Evolutionary conservation across 2,329 filamentous ascomycete species (phyloP), one percentile per base, ranked within the genome.

Genomic region (Ophidiomyces ophidiicola): DNA sequence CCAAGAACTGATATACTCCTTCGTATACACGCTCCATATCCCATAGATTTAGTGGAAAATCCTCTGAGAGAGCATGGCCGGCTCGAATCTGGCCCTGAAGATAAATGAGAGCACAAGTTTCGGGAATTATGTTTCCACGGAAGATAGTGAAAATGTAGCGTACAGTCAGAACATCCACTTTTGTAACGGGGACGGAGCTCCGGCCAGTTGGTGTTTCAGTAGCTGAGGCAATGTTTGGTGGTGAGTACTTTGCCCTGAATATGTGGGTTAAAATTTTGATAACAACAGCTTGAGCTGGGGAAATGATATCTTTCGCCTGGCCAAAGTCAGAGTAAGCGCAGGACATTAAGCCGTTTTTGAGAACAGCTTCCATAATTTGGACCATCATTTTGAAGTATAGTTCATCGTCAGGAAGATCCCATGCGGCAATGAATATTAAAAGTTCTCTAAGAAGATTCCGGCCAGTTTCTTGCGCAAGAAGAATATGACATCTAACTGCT

Each of bases 21-120:
- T 96, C 88, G 57, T 93, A 94, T 43, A 92, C 88, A 10, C 88
- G 77, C 57, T 96, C 88, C 81, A 96, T 93, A 53, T 96, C 88
- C 88, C 88, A 96, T 32, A 86, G 73, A 52, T 96, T 92, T 1
- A 94, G 78, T 0, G 88, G 88, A 52, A 94, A 96, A 53, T 94
- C 87, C 45, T 83, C 77, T 0, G 84, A 78, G 44, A 88, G 74
- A 11, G 80, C 76, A 41, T 78, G 71, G 21, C 80, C 78, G 28
- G 80, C 77, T 29, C 84, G 79, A 23, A 94, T 93, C 54, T 94
- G 82, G 11, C 84, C 83, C 63, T 96, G 88, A 2, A 94, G 72
- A 53, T 90, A 85, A 64, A 96, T 94, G 25, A 94, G 69, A n/a
- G 87, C 87, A 39, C 87, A 83, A 11, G 86, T 94, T 54, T 94